A percentile compares a stretch with the other conserved stretches of the same genome.
phyloP scores from a whole-genome alignment of 495 filamentous ascomycete species.

The Amniculicola lignicola region DNA sequence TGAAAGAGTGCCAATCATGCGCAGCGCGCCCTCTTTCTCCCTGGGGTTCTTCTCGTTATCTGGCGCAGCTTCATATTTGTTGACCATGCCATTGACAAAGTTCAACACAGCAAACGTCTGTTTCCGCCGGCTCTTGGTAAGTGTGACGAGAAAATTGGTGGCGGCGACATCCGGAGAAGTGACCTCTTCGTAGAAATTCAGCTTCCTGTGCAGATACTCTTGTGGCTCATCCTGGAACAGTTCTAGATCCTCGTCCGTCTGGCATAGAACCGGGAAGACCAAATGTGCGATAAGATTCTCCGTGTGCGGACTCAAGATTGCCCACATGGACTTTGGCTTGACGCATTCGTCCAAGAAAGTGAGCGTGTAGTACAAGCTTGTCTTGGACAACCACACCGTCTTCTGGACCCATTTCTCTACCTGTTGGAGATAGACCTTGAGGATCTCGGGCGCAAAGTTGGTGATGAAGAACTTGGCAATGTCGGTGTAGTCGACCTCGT shows the following conservation, averaged over 20 bases:
- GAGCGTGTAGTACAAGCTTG: slow-evolving; percentile 85
- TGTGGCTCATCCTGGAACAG: slow-evolving; percentile 90
- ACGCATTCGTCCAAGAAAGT: slow-evolving; percentile 95
- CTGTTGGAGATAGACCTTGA: slow-evolving; percentile 86
- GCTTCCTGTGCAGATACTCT: slow-evolving; percentile 92
- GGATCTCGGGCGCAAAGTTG: slow-evolving; percentile 90
- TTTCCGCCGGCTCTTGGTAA: slow-evolving; percentile 93
- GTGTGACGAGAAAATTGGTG: slow-evolving; percentile 89
- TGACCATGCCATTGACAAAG: slow-evolving; percentile 91
- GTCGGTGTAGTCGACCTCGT: slow-evolving; percentile 64
- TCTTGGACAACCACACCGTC: slow-evolving; percentile 89
- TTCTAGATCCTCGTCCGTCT: slow-evolving; percentile 88
- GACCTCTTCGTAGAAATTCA: slow-evolving; percentile 97
- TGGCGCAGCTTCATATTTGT: slow-evolving; percentile 77
- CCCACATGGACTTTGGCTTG: slow-evolving; percentile 96
- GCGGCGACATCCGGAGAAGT: slow-evolving; percentile 94
- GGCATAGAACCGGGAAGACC: slow-evolving; percentile 90
- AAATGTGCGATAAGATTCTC: slow-evolving; percentile 88
- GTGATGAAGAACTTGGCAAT: slow-evolving; percentile 87
- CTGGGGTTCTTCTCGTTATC: slow-evolving; percentile 86
- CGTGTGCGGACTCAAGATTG: slow-evolving; percentile 86
- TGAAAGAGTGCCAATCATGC: slow-evolving; percentile 95
- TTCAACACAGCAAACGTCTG: slow-evolving; percentile 90
- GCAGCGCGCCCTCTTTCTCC: slow-evolving; percentile 91
- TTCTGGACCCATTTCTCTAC: slow-evolving; percentile 97